Conservation (phyloP, 169 alveolate species). For the Eimeria tenella region DNA sequence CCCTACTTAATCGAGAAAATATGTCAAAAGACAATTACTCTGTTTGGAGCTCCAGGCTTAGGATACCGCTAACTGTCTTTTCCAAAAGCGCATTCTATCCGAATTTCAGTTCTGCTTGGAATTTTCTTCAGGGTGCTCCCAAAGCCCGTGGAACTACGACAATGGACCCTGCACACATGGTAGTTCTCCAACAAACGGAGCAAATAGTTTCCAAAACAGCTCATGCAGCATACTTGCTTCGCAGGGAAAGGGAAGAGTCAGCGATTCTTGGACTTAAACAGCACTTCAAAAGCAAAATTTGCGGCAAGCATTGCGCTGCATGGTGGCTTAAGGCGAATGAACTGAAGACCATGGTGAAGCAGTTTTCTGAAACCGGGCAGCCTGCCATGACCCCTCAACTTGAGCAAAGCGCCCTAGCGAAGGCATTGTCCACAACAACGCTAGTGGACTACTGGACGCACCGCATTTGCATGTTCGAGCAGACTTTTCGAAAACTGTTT, state of each 20-base stretch:
- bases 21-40: too few species aligned
- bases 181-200: conserved; percentile 14
- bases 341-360: conserved; percentile 39
- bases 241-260: conserved; percentile 46
- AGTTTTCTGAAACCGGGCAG: conserved; percentile 31
- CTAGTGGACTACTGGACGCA: conserved; percentile 32
- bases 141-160: neutral
- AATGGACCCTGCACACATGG: neutral
- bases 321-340: conserved; percentile 71
- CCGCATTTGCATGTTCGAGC: conserved; percentile 35
- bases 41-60: too few species aligned
- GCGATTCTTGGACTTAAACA: conserved; percentile 42
- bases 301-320: conserved; percentile 36
- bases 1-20: too few species aligned
- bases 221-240: conserved; percentile 50
- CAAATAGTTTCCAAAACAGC: conserved; percentile 37
- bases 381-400: conserved; percentile 28
- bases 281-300: conserved; percentile 24
- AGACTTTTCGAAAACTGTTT: conserved; percentile 42
- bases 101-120: too few species aligned
- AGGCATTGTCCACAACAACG: neutral
- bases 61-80: too few species aligned
- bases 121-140: conserved; percentile 19
- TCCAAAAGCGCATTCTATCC: neutral
- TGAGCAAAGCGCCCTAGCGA: neutral